A percentile compares a stretch with the other conserved stretches of the same genome.
Conservation (phyloP, 257 asterid genomes). For the Solanum megistacrolobum region DNA sequence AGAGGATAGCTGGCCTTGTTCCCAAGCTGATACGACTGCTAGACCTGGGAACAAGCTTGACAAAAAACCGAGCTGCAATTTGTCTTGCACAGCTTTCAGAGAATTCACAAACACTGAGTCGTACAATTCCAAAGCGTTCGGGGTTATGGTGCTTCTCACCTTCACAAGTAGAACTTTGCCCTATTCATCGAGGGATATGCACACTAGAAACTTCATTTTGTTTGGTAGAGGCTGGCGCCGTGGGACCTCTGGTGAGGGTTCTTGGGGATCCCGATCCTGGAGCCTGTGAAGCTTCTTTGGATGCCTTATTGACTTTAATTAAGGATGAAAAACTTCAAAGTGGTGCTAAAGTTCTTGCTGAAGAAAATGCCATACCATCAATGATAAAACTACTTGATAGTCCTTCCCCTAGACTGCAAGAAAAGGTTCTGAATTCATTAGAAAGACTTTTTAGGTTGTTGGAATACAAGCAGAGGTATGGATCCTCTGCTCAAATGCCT, state of each 20-base stretch:
- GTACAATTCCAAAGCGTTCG: slow-evolving; percentile 28
- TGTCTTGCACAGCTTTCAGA: slow-evolving; percentile 47
- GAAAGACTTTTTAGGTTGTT: slow-evolving; percentile 44
- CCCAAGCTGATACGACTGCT: slow-evolving; percentile 37
- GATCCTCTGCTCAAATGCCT: slow-evolving; percentile 26
- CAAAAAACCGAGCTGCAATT: slow-evolving; percentile 30
- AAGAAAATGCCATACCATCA: slow-evolving; percentile 36
- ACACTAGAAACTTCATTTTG: slow-evolving; percentile 43
- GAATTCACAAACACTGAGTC: slow-evolving; percentile 29
- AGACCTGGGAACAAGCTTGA: slow-evolving; percentile 30
- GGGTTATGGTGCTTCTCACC: slow-evolving; percentile 47
- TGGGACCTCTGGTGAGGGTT: slow-evolving; percentile 35
- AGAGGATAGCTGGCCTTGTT: slow-evolving; percentile 38
- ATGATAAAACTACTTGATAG: slow-evolving; percentile 36
- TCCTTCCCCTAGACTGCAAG: slow-evolving; percentile 38
- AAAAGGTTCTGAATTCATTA: slow-evolving; percentile 37
- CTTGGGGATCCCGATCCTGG: slow-evolving; percentile 30
- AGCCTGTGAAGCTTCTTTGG: slow-evolving; percentile 52
- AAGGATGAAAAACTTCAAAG: slow-evolving; percentile 29
- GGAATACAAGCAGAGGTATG: slow-evolving; percentile 42
- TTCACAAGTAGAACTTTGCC: slow-evolving; percentile 34
- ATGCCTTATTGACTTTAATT: slow-evolving; percentile 54
- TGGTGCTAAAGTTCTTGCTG: slow-evolving; percentile 47
- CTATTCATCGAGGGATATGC: slow-evolving; percentile 44
- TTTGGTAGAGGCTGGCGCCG: slow-evolving; percentile 43